Base-by-base conservation (phyloP, 2,329 filamentous ascomycete species). In the Pseudogymnoascus sp. region DNA sequence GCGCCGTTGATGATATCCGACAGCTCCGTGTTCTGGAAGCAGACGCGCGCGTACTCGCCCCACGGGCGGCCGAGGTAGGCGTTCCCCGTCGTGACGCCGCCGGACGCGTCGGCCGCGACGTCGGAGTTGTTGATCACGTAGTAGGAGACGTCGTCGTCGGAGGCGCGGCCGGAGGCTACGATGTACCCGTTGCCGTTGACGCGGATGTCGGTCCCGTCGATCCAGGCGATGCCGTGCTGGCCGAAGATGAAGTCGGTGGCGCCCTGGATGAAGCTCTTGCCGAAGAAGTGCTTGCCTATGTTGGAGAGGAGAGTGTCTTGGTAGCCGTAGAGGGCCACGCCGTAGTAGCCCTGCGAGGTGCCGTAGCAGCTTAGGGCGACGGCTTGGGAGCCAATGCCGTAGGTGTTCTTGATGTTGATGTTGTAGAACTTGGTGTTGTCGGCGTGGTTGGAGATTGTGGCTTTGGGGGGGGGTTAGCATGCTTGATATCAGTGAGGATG, bases 241-340 rank as follows among this genome's bases (percentile, higher is more conserved):
- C 84, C 80, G 70, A 87, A 87, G 67, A 85, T 82, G 69, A 85
- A 85, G 68, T 86, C 84, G 47, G 82, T 81, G 2, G 82, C 80
- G 28, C 83, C 83, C 57, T 82, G 78, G 65, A 87, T 85, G 64
- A 82, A 79, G 67, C 78, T 79, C 65, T 80, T 80, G 26, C 79
- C 81, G 69, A 84, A 87, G 36, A 85, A 70, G 68, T 86, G 79
- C 65, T 78, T 75, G 65, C 84, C 84, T 62, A 74, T 76, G 68
- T 83, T 71, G 57, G 74, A 70, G 3, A 81, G 74, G 59, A 83
- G 68, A 1, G 83, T 84, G 69, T 86, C 84, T 72, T 87, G 83
- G 69, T 78, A 82, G 19, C 83, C 82, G 59, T 77, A 77, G 67
- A 87, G 77, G 61, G 79, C 75, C 65, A 80, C 81, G 42, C 76